Conservation (phyloP, 768 basidiomycete genomes). For the Exidia glandulosa region DNA sequence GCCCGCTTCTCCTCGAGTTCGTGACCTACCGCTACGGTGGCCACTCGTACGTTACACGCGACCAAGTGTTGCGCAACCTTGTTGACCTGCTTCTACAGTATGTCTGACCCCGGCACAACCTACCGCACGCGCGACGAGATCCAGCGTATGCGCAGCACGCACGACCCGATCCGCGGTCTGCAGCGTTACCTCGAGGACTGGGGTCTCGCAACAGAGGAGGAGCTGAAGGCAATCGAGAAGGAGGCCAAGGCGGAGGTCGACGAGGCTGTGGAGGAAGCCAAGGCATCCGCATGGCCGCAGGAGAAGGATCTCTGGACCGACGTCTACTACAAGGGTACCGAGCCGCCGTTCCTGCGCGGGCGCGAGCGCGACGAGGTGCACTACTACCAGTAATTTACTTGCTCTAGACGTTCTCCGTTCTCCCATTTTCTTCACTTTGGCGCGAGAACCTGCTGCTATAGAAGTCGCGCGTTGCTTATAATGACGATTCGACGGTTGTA, state of each 20-base stretch:
- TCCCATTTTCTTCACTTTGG: neutral
- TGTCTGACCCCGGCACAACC: conserved; percentile 98
- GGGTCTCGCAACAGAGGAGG: conserved; percentile 82
- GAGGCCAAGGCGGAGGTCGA: conserved; percentile 82
- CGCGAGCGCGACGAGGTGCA: conserved; percentile 82
- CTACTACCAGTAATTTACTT: neutral
- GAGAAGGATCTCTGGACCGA: conserved; percentile 72
- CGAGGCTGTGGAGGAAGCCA: conserved; percentile 84
- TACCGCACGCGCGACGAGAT: conserved; percentile 99
- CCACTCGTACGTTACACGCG: conserved; percentile 62
- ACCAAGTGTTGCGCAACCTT: neutral
- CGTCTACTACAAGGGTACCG: conserved; percentile 81
- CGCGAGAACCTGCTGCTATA: neutral
- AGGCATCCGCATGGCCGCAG: conserved; percentile 65
- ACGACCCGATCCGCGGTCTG: conserved; percentile 91
- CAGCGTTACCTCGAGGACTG: conserved; percentile 91
- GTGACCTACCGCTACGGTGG: conserved; percentile 98
- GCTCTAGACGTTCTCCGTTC: no score
- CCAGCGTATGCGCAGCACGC: conserved; percentile 88
- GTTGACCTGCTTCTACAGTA: conserved; percentile 32
- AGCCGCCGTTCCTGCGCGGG: conserved; percentile 79
- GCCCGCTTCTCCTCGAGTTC: conserved; percentile 88
- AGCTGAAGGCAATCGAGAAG: conserved; percentile 91
- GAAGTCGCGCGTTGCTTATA: neutral
- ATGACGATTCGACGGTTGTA: no score